Evolutionary conservation across 768 basidiomycete species (phyloP), one percentile per base, ranked within the genome.

Genomic region (Podaxis sp.): DNA sequence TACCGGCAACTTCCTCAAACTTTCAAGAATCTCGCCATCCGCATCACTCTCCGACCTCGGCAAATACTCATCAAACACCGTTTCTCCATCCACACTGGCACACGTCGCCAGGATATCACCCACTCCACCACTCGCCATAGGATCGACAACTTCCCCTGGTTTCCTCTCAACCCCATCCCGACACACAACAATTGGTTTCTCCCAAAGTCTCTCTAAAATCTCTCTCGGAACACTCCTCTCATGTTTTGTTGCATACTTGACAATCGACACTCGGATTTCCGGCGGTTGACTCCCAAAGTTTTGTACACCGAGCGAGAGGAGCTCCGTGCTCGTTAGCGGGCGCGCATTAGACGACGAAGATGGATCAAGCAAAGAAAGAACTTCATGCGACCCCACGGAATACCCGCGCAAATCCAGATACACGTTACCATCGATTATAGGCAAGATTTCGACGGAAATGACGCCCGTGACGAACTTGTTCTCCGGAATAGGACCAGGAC

Each of bases 261-360:
- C 47, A 27, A 61, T 55, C 0, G 52, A 37, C 2, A 44, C 13
- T 16, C 37, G 42, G 21, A 61, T 47, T 9, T 37, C 36, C 1
- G 59, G 59, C 1, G 53, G 32, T 32, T 61, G 59, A n/a, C 59
- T 61, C 35, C 44, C 44, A 7, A 55, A 61, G 7, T 61, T 61
- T 1, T 9, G 28, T 5, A 61, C 53, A 18, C 44, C 52, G 0
- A 61, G 16, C 5, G 35, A 36, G 28, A 61, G 53, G 27, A 50
- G 35, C 5, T 61, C 59, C 16, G n/a, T 16, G n/a, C 13, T 23
- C 3, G 32, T 37, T 16, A 61, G 18, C n/a, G 59, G 35, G 1
- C 35, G 16, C 21, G 52, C 14, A n/a, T 36, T 10, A 32, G 32
- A 32, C 23, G 18, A 9, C 11, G 59, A 48, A 16, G 59, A 23